Base-by-base conservation (phyloP, 805 yeast genomes). In the Candida corydali region DNA sequence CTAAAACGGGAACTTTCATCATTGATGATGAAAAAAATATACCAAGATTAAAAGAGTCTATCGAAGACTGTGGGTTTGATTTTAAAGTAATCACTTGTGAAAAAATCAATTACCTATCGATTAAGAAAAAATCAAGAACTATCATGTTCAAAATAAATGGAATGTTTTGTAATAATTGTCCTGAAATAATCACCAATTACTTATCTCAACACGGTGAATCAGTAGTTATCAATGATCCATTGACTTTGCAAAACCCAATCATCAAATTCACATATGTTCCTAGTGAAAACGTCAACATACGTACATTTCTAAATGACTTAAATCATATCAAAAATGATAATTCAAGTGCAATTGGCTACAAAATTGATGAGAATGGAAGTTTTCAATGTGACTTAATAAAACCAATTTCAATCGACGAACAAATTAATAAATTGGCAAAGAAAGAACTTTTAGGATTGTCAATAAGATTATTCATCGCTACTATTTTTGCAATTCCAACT, bases 81-180 rank as follows among this genome's bases (percentile, higher is more conserved):
- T 78, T 73, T 45, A 72, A 70, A 17, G 46, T 75, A 8, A 46
- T 76, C n/a, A 59, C 60, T 5, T 57, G 63, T 5, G 65, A 63
- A 22, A 68, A 65, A 32, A 65, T 72, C 25, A 68, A 69, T 44
- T 72, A 69, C 41, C 65, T 74, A 1, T 65, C 73, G n/a, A 62
- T 69, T 2, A 68, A 70, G 42, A 67, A 65, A 28, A 64, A 59
- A 30, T 64, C 82, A 3, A 67, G 91, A 45, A 66, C 78, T 0
- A 73, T 82, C 30, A 73, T 73, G 41, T 59, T 84, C 37, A 66
- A 62, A 29, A 66, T 82, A 7, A 65, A 64, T 1, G 88, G 88
- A 1, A 81, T 83, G 86, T 78, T 59, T 52, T 84, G 91, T 57
- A 73, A 68, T 10, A 76, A 78, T 49, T 84, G 91, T 52, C 91